Evolutionary conservation across 371 early-diverging fungal species (phyloP).

Genomic region (Mucor mucedo): DNA sequence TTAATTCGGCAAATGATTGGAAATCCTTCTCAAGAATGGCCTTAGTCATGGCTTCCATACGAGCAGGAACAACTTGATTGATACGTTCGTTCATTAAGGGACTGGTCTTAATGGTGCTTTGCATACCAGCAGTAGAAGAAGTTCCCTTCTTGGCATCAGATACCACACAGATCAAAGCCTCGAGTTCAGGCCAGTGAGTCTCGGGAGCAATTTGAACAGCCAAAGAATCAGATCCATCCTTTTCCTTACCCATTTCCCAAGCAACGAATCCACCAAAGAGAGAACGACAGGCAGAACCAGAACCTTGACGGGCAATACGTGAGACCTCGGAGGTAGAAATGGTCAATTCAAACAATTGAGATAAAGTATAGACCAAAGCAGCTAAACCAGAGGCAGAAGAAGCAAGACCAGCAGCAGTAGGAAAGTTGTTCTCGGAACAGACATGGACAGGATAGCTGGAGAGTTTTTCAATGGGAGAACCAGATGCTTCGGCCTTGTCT

Average conservation of each 20-base stretch:
- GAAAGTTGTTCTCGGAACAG: conserved; percentile 97
- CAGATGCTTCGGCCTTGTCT: conserved; percentile 51
- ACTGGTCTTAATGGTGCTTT: conserved; percentile 92
- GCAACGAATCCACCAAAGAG: conserved; percentile 97
- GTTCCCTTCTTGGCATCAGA: conserved; percentile 92
- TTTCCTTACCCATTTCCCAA: conserved; percentile 88
- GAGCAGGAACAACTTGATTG: conserved; percentile 78
- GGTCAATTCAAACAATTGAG: conserved; percentile 77
- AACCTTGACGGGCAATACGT: conserved; percentile 93
- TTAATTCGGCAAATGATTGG: conserved; percentile 88
- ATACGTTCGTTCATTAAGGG: conserved; percentile 86
- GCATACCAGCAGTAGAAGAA: conserved; percentile 97
- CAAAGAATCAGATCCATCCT: conserved; percentile 85
- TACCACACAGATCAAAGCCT: conserved; percentile 93
- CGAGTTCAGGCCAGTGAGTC: conserved; percentile 94
- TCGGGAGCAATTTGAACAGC: conserved; percentile 92
- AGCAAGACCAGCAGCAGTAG: conserved; percentile 99
- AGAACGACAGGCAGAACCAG: conserved; percentile 97
- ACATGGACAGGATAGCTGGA: conserved; percentile 76
- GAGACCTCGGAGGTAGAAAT: conserved; percentile 78
- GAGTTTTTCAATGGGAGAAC: conserved; percentile 48
- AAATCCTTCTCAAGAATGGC: conserved; percentile 92
- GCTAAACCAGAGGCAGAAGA: conserved; percentile 98
- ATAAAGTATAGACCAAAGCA: conserved; percentile 87
- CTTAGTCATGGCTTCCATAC: conserved; percentile 84